Conservation (phyloP, 2,329 filamentous ascomycete genomes). For the Ophiosphaerella narmari region DNA sequence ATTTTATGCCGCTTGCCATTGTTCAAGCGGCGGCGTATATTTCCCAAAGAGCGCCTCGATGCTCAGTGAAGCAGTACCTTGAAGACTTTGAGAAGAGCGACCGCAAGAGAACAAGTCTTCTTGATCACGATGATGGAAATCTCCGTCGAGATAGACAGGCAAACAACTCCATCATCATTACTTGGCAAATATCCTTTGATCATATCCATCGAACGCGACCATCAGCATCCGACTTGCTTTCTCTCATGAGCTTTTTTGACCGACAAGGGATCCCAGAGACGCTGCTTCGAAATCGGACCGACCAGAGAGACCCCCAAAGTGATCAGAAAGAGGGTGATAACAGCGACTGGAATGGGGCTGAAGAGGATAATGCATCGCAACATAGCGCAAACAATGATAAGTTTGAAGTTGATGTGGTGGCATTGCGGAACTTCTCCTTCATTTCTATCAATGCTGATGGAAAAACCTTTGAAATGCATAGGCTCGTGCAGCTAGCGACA, state of each 20-base stretch:
- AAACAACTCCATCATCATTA: conserved; percentile 42
- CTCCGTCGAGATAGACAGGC: conserved; percentile 12
- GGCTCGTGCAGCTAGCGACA: conserved; percentile 47
- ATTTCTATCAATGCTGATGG: conserved; percentile 26
- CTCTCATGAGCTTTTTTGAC: conserved; percentile 55
- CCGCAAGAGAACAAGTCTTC: conserved; percentile 15
- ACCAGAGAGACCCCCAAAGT: no score
- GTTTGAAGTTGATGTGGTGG: conserved; percentile 37
- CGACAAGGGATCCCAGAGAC: conserved; percentile 45
- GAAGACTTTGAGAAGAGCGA: conserved; percentile 38
- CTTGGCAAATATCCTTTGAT: conserved; percentile 39
- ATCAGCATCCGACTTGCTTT: conserved; percentile 49
- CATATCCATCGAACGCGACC: conserved; percentile 35
- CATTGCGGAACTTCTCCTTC: conserved; percentile 47
- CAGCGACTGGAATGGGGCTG: no score
- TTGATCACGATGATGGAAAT: not conserved
- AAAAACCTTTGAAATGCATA: conserved; percentile 50
- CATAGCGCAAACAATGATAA: conserved; percentile 2
- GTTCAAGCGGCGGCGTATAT: conserved; percentile 28
- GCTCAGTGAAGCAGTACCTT: not conserved
- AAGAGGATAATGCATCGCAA: no score
- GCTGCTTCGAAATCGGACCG: not conserved
- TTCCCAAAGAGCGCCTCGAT: conserved; percentile 12
- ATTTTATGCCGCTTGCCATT: not conserved
- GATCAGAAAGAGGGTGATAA: not conserved